Evolutionary conservation across 129 eudicot genomes (phyloP).

Genomic region (Ambrosia artemisiifolia): DNA sequence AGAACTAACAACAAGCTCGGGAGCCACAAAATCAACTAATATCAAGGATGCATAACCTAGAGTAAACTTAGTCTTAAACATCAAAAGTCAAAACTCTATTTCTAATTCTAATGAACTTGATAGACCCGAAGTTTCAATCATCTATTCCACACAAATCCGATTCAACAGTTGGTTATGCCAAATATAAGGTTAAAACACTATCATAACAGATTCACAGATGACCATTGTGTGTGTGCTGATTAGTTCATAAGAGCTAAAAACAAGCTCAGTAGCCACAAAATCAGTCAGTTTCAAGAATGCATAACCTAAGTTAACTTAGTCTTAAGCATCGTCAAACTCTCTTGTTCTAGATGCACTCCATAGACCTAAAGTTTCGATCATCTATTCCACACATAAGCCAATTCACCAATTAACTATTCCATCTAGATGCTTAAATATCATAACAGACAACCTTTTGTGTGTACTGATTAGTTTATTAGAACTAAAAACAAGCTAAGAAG

Average conservation of each 20-base stretch:
- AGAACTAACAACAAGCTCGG: background rate
- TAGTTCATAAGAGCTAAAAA: background rate
- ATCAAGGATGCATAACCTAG: too few relatives aligned
- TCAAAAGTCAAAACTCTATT: conserved; percentile 1
- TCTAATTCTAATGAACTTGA: background rate
- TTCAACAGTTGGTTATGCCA: background rate
- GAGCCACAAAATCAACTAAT: background rate
- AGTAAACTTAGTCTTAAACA: too few relatives aligned
- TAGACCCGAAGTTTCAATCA: background rate
- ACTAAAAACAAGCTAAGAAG: background rate
- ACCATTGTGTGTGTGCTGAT: background rate
- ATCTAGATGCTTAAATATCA: background rate
- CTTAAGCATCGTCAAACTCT: background rate
- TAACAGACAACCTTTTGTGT: conserved; percentile 1
- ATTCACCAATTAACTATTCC: background rate
- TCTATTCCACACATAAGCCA: background rate
- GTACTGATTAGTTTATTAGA: background rate
- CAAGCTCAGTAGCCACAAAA: background rate
- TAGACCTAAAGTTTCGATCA: background rate
- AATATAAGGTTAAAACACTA: background rate
- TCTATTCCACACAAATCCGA: background rate
- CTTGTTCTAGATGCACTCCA: background rate
- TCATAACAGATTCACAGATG: background rate
- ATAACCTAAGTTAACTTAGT: too few relatives aligned
- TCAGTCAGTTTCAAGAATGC: background rate